phyloP scores from a whole-genome alignment of 2,329 filamentous ascomycete species.

The Penicillium thymicola region DNA sequence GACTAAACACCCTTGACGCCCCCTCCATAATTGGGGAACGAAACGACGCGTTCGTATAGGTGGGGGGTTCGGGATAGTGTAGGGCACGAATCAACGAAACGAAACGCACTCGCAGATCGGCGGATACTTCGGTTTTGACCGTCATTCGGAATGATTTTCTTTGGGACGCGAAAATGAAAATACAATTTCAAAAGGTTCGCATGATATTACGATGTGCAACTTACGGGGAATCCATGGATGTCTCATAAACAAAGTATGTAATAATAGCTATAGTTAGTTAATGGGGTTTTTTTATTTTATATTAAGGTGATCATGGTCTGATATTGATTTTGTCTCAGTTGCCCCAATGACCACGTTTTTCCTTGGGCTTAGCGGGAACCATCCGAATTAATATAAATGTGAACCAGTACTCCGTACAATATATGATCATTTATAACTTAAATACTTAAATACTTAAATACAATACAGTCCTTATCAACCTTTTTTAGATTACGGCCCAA shows the following conservation, averaged over 20 bases:
- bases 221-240: neutral
- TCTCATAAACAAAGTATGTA: neutral
- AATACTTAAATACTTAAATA: neutral
- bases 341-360: neutral
- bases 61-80: neutral
- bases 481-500: conserved; percentile 1
- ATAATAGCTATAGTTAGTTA: no score
- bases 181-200: neutral
- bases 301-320: neutral
- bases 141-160: neutral
- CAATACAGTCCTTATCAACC: neutral
- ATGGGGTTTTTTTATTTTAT: no score
- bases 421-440: neutral
- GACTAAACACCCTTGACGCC: conserved; percentile 3
- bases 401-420: neutral
- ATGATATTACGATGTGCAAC: no score
- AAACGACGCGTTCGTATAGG: conserved; percentile 2
- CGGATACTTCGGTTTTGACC: neutral
- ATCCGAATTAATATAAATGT: neutral
- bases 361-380: neutral
- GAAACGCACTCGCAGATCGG: conserved; percentile 3
- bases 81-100: neutral
- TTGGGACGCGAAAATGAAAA: neutral
- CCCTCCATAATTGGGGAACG: neutral
- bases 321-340: conserved; percentile 7